Percentiles rank a stretch among this genome's conserved stretches.
These are phyloP conservation scores for Rhizopogon vesiculosus DNA, from an alignment of 768 basidiomycete genomes.

Conservation along the genomic window DNA sequence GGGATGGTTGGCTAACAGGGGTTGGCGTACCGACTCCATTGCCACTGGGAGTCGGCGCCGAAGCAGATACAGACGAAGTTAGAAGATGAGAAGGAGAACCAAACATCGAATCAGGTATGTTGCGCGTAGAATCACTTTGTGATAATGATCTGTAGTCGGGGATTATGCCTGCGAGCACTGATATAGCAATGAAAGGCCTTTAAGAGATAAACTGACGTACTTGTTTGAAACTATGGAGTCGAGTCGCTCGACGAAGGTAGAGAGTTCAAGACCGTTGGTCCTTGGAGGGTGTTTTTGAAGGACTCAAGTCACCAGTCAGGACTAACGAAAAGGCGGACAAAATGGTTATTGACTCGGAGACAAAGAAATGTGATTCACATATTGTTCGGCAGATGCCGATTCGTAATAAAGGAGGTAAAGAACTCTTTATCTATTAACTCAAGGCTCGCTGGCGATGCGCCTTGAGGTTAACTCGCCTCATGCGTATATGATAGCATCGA, in stretches of 20 bases:
- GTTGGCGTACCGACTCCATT: neutral
- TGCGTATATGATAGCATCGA: too few relatives aligned
- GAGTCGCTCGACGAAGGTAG: neutral
- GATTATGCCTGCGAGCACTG: neutral
- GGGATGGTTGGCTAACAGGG: constrained; percentile 10
- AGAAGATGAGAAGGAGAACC: constrained; percentile 22
- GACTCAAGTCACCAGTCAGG: neutral
- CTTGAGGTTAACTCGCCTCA: too few relatives aligned
- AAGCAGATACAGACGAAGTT: neutral
- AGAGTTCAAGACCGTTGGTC: neutral
- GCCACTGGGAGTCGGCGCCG: neutral
- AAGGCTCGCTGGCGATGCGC: too few relatives aligned
- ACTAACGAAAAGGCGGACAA: neutral
- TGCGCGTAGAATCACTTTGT: neutral
- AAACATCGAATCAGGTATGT: constrained; percentile 24
- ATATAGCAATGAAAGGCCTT: neutral
- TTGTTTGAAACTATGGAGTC: neutral
- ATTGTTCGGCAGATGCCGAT: neutral
- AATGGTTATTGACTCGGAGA: neutral
- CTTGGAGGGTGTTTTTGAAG: neutral
- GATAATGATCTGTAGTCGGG: neutral
- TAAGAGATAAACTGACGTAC: neutral
- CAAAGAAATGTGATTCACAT: neutral
- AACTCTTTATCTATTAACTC: too few relatives aligned
- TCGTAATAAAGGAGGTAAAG: too few relatives aligned